phyloP scores from a whole-genome alignment of 1,139 yeast species.

The Lodderomyces metapsilosis region DNA sequence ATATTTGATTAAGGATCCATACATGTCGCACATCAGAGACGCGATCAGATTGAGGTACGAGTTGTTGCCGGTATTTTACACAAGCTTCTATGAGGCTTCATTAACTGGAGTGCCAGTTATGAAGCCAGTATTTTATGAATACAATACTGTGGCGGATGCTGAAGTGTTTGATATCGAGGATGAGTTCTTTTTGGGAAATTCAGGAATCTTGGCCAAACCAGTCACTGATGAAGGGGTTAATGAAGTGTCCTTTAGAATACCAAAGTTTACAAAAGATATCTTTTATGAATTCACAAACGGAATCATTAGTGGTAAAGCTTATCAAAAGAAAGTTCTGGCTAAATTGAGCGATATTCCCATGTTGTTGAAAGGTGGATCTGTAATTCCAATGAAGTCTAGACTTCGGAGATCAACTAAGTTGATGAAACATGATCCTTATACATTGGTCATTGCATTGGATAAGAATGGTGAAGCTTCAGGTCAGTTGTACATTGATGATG shows the following conservation, averaged over 20 bases:
- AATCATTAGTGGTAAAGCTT: slow-evolving; percentile 5
- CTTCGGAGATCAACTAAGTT: slow-evolving; percentile 76
- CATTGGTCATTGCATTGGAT: slow-evolving; percentile 64
- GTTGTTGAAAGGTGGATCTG: slow-evolving; percentile 73
- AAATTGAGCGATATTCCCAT: slow-evolving; percentile 65
- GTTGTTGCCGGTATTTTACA: slow-evolving; percentile 76
- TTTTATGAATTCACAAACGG: slow-evolving; percentile 61
- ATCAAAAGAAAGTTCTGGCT: slow-evolving; percentile 33
- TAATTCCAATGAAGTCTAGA: slow-evolving; percentile 66
- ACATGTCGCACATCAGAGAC: slow-evolving; percentile 62
- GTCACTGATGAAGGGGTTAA: slow-evolving; percentile 58
- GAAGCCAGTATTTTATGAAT: slow-evolving; percentile 70
- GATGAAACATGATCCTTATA: slow-evolving; percentile 82
- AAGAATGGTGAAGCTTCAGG: slow-evolving; percentile 50
- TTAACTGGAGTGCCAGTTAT: slow-evolving; percentile 66
- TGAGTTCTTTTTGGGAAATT: slow-evolving; percentile 73
- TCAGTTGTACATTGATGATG: slow-evolving; percentile 75
- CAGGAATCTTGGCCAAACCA: slow-evolving; percentile 81
- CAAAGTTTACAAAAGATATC: slow-evolving; percentile 58
- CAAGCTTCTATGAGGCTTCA: slow-evolving; percentile 70
- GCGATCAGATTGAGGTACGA: slow-evolving; percentile 73
- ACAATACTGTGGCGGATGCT: slow-evolving; percentile 44
- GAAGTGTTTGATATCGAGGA: slow-evolving; percentile 67
- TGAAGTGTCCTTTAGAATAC: slow-evolving; percentile 52
- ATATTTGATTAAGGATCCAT: slow-evolving; percentile 78